phyloP scores from a whole-genome alignment of 2,329 filamentous ascomycete species.

The Ambrosiella xylebori region DNA sequence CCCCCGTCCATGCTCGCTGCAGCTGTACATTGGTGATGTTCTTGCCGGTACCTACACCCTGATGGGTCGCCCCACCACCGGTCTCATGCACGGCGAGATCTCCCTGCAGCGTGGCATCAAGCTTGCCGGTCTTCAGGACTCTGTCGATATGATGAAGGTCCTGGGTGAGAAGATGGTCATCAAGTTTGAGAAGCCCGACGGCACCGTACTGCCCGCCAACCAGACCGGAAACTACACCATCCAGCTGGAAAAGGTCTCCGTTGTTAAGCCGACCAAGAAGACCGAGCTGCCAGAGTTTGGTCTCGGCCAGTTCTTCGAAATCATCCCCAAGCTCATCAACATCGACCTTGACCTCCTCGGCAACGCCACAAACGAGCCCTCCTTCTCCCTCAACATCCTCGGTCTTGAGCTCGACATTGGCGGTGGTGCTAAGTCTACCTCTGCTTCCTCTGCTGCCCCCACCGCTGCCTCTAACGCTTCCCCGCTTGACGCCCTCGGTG shows the following conservation, averaged over 20 bases:
- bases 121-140: slow-evolving; percentile 29
- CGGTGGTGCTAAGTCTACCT: neutral
- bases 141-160: slow-evolving; percentile 1
- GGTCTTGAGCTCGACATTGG: slow-evolving; percentile 9
- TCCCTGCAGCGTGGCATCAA: slow-evolving; percentile 48
- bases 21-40: slow-evolving; percentile 20
- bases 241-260: slow-evolving; percentile 10
- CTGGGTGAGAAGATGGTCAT: slow-evolving; percentile 17
- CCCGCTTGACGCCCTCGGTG: too few species aligned
- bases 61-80: slow-evolving; percentile 21
- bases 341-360: slow-evolving; percentile 19
- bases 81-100: slow-evolving; percentile 20
- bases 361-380: slow-evolving; percentile 2
- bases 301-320: slow-evolving; percentile 6
- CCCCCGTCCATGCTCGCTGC: slow-evolving; percentile 21
- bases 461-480: neutral
- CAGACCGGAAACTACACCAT: slow-evolving; percentile 8
- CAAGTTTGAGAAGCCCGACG: slow-evolving; percentile 14
- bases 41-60: slow-evolving; percentile 21
- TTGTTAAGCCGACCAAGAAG: slow-evolving; percentile 9
- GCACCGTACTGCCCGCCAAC: slow-evolving; percentile 8
- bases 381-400: slow-evolving; percentile 10
- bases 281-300: slow-evolving; percentile 12
- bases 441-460: neutral
- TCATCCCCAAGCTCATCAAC: slow-evolving; percentile 18